phyloP scores from a whole-genome alignment of 1,284 basidiomycete genomes.

The Tetrapyrgos nigripes region DNA sequence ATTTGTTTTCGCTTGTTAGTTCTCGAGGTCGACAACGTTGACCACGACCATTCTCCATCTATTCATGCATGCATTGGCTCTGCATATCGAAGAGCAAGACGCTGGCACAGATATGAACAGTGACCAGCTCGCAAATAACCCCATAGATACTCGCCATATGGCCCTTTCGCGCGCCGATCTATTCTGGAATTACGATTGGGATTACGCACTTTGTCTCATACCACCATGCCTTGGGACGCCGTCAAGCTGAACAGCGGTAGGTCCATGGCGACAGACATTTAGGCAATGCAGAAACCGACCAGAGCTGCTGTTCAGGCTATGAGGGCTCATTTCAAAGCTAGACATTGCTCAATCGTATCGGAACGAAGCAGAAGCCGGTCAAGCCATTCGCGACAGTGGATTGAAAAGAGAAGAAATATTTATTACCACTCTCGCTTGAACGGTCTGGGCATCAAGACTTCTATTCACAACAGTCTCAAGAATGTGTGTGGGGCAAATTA shows the following conservation, averaged over 20 bases:
- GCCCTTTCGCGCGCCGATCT: too few species aligned
- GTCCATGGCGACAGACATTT: constrained; percentile 4
- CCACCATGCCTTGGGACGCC: constrained; percentile 52
- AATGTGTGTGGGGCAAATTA: constrained; percentile 47
- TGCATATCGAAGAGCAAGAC: too few species aligned
- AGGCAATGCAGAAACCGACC: background rate
- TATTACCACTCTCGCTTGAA: constrained; percentile 60
- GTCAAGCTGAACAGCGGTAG: constrained; percentile 52
- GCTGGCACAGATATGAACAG: too few species aligned
- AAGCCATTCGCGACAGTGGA: constrained; percentile 49
- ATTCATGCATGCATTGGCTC: too few species aligned
- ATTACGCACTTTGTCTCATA: background rate
- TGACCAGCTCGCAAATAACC: too few species aligned
- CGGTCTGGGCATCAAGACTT: constrained; percentile 56
- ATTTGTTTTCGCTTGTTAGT: too few species aligned
- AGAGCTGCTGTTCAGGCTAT: constrained; percentile 34
- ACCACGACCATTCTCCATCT: too few species aligned
- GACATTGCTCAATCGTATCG: constrained; percentile 56
- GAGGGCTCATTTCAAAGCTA: constrained; percentile 20
- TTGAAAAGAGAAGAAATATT: constrained; percentile 50
- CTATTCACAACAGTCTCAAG: constrained; percentile 61
- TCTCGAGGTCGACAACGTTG: too few species aligned
- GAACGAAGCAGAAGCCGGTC: constrained; percentile 56
- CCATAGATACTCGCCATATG: too few species aligned
- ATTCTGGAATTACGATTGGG: too few species aligned